Conservation (phyloP, 208 protist genomes). For the Spongospora subterranea region DNA sequence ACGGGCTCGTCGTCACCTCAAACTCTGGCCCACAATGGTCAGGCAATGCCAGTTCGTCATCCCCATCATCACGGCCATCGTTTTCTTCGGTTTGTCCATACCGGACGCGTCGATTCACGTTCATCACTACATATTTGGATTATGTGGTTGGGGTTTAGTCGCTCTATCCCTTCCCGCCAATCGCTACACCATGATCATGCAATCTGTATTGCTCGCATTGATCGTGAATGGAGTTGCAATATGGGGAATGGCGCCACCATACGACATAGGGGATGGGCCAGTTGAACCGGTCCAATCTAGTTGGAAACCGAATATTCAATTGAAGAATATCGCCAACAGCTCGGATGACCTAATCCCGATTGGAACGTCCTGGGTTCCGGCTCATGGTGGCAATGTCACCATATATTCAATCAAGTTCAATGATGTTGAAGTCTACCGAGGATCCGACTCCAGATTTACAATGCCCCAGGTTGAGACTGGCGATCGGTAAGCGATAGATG, state of each 20-base stretch:
- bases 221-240: neutral
- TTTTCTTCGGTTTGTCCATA: neutral
- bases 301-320: neutral
- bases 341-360: neutral
- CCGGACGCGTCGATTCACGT: neutral
- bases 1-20: neutral
- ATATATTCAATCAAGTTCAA: neutral
- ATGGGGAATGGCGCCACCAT: constrained; percentile 26
- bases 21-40: neutral
- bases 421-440: constrained; percentile 7
- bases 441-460: neutral
- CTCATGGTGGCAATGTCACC: neutral
- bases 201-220: neutral
- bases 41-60: neutral
- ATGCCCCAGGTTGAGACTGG: neutral
- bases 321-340: neutral
- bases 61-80: neutral
- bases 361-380: neutral
- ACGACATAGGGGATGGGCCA: neutral
- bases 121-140: neutral
- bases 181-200: neutral
- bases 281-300: neutral
- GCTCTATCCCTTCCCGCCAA: neutral
- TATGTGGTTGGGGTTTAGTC: neutral
- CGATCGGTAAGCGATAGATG: constrained; percentile 3